phyloP scores from a whole-genome alignment of 768 basidiomycete species.

The Suillus brevipes region DNA sequence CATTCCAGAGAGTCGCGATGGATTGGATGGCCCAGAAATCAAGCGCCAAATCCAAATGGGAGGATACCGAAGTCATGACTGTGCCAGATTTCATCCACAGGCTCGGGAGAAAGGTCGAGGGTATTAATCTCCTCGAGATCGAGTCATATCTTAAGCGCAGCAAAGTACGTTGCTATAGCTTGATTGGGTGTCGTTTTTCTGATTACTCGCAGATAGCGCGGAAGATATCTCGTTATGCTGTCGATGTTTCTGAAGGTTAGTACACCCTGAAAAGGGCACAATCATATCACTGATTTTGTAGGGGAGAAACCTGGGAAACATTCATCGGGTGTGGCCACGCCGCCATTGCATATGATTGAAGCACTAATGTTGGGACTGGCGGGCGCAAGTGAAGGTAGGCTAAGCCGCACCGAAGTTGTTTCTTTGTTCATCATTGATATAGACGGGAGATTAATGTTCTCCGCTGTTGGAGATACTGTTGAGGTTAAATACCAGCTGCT shows the following conservation, averaged over 20 bases:
- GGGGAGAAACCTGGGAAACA: constrained; percentile 12
- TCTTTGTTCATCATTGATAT: background rate
- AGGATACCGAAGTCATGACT: constrained; percentile 61
- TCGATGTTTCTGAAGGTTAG: constrained; percentile 47
- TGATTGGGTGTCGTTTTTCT: background rate
- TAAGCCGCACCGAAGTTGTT: background rate
- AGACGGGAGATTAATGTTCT: constrained; percentile 80
- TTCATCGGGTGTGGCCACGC: constrained; percentile 45
- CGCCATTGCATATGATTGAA: constrained; percentile 81
- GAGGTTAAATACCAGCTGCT: constrained; percentile 89
- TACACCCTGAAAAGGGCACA: background rate
- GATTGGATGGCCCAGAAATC: constrained; percentile 45
- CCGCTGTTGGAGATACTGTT: constrained; percentile 44
- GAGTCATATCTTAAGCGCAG: constrained; percentile 79
- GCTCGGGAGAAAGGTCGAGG: constrained; percentile 67
- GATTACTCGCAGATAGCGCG: constrained; percentile 52
- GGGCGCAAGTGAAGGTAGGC: constrained; percentile 68
- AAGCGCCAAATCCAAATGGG: constrained; percentile 15
- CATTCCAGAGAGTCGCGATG: constrained; percentile 57
- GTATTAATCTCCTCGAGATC: constrained; percentile 82
- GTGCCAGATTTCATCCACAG: constrained; percentile 62
- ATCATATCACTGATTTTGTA: constrained; percentile 9
- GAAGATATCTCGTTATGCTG: constrained; percentile 85
- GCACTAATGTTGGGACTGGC: constrained; percentile 77
- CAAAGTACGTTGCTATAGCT: constrained; percentile 51